Base-by-base conservation (phyloP, 2,329 filamentous ascomycete genomes). In the Phialocephala subalpina region DNA sequence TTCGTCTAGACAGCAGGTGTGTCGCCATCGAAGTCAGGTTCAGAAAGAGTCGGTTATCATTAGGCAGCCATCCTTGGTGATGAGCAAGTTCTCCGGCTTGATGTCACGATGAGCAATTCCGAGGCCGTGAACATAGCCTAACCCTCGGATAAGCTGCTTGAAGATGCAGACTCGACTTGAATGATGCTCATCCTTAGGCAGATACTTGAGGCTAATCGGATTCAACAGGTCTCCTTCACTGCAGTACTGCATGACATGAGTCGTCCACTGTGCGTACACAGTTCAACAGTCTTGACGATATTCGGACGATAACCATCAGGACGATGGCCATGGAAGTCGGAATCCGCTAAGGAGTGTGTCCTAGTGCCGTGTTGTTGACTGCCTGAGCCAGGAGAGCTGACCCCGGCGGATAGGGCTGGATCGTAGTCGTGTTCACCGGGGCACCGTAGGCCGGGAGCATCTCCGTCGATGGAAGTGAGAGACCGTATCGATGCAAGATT, bases 401-500 rank as follows among this genome's bases (percentile, higher is more conserved):
- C n/a, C n/a, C n/a, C n/a, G n/a, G n/a, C n/a, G n/a, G n/a, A n/a
- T n/a, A n/a, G n/a, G n/a, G n/a, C n/a, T n/a, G n/a, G n/a, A n/a
- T n/a, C n/a, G n/a, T n/a, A n/a, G n/a, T n/a, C n/a, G n/a, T n/a
- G n/a, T n/a, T n/a, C n/a, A n/a, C n/a, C n/a, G n/a, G n/a, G n/a
- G n/a, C n/a, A n/a, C n/a, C n/a, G n/a, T n/a, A n/a, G n/a, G n/a
- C n/a, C n/a, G n/a, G n/a, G n/a, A n/a, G n/a, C n/a, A n/a, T n/a
- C n/a, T n/a, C n/a, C n/a, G n/a, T n/a, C n/a, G 96, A 99, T 78
- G 96, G 96, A 70, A 96, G 90, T 78, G 96, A 99, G 87, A 87
- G 96, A 77, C 96, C 96, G 56, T 99, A 99, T 84, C 88, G 97
- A 77, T 97, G 96, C 82, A 97, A 97, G 84, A 97, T 99, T 75